Evolutionary conservation across 148 eudicot species (phyloP).

Genomic region (Persicaria maculosa): DNA sequence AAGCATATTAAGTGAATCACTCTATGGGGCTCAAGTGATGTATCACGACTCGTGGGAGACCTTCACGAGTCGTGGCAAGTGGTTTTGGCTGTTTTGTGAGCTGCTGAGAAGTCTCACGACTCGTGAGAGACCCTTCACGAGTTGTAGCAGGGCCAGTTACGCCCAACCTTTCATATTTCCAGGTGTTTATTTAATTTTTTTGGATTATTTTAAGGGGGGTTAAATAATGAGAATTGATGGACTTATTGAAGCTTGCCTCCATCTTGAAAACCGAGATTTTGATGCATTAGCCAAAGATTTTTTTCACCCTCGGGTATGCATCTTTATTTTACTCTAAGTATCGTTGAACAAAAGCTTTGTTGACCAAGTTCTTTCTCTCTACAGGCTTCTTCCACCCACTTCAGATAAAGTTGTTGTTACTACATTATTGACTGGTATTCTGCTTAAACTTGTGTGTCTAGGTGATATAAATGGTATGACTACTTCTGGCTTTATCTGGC

Average conservation of each 20-base stretch:
- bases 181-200: too few relatives aligned
- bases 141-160: too few relatives aligned
- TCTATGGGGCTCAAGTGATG: too few relatives aligned
- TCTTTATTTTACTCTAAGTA: constrained; percentile 5
- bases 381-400: constrained; percentile 90
- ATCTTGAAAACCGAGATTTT: constrained; percentile 91
- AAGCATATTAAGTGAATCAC: too few relatives aligned
- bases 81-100: too few relatives aligned
- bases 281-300: constrained; percentile 84
- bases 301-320: constrained; percentile 86
- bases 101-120: too few relatives aligned
- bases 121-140: too few relatives aligned
- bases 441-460: constrained; percentile 5
- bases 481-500: not conserved
- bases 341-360: not conserved
- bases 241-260: constrained; percentile 96
- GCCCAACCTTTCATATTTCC: too few relatives aligned
- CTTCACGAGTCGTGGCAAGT: too few relatives aligned
- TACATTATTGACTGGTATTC: constrained; percentile 74
- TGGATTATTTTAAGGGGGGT: too few relatives aligned
- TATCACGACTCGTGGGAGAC: too few relatives aligned
- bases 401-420: constrained; percentile 87
- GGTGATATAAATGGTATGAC: not conserved
- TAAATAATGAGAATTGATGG: constrained; percentile 21
- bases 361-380: constrained; percentile 10